phyloP scores from a whole-genome alignment of 345 rosid genomes.

The Rhodamnia rubescens region DNA sequence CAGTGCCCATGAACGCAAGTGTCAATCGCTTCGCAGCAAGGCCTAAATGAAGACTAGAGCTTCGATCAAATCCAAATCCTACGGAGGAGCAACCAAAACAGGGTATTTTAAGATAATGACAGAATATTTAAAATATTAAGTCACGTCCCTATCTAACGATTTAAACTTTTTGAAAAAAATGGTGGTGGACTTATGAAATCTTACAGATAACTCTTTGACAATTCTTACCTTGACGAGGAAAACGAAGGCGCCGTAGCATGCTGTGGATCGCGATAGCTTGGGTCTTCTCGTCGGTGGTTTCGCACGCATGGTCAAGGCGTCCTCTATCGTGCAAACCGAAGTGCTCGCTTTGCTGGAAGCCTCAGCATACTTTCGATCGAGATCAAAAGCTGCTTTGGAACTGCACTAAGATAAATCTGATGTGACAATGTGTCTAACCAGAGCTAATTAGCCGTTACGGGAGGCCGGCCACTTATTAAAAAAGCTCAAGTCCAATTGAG shows the following conservation, averaged over 20 bases:
- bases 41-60: not conserved
- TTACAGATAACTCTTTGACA: not conserved
- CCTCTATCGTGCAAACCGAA: not conserved
- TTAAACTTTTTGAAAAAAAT: too few relatives aligned
- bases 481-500: not conserved
- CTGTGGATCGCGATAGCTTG: not conserved
- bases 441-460: not conserved
- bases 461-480: not conserved
- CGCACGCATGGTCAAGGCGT: not conserved
- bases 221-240: not conserved
- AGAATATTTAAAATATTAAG: too few relatives aligned
- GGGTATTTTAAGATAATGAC: not conserved
- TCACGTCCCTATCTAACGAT: accelerated
- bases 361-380: not conserved
- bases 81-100: not conserved
- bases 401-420: not conserved
- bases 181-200: too few relatives aligned
- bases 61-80: not conserved
- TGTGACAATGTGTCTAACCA: not conserved
- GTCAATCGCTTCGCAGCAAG: not conserved
- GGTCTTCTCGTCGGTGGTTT: not conserved
- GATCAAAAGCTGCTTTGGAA: not conserved
- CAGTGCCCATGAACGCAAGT: not conserved
- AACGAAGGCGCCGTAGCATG: not conserved
- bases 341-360: not conserved